Evolutionary conservation across 2,329 filamentous ascomycete genomes (phyloP).

Genomic region (Ceratocystis huliohia): DNA sequence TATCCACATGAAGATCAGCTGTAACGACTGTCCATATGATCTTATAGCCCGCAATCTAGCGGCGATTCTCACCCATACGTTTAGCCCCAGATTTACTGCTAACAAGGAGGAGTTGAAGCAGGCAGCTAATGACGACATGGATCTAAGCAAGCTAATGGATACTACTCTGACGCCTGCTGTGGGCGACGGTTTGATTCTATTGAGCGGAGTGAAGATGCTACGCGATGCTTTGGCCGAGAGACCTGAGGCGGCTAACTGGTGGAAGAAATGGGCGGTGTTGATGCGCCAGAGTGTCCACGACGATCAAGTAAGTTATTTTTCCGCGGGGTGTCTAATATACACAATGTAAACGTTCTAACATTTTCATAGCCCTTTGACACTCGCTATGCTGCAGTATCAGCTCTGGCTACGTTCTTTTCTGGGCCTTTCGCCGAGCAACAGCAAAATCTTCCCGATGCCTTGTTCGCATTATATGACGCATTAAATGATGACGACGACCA

Average conservation of each 20-base stretch:
- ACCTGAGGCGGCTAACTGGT: constrained; percentile 1
- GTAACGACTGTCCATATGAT: constrained; percentile 16
- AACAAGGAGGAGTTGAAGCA: constrained; percentile 9
- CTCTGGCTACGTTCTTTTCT: constrained; percentile 41
- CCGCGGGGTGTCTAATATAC: not conserved
- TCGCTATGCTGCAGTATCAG: constrained; percentile 45
- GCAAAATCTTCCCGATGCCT: constrained; percentile 39
- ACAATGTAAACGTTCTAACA: not conserved
- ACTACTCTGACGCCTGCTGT: constrained; percentile 14
- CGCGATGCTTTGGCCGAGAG: constrained; percentile 13
- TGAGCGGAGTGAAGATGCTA: constrained; percentile 19
- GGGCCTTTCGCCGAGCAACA: constrained; percentile 17
- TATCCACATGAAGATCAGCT: constrained; percentile 6
- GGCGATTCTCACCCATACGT: constrained; percentile 17
- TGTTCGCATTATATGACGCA: constrained; percentile 58
- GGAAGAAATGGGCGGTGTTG: constrained; percentile 37
- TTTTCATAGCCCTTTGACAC: constrained; percentile 47
- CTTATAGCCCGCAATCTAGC: constrained; percentile 17
- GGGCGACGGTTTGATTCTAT: constrained; percentile 15
- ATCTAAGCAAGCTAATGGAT: constrained; percentile 12
- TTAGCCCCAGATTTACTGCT: constrained; percentile 13
- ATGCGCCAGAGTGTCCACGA: constrained; percentile 37
- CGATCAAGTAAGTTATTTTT: constrained; percentile 33
- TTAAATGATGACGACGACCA: constrained; percentile 90
- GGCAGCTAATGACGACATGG: constrained; percentile 7